Base-by-base conservation (phyloP, 345 rosid genomes). In the Bruguiera gymnorhiza region DNA sequence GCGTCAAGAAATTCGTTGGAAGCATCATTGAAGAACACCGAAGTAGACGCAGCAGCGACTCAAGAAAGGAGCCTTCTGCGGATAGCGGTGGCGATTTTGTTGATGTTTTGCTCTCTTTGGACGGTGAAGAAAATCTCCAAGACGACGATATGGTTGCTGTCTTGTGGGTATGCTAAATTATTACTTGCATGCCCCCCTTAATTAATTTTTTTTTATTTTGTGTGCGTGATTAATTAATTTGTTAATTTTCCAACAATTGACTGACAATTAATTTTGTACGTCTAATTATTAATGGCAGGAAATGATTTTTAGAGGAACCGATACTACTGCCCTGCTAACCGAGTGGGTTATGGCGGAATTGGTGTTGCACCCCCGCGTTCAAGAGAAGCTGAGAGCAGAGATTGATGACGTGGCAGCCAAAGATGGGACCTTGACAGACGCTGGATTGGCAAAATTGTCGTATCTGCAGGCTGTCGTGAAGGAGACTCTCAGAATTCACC, bases 271-370 rank as follows among this genome's bases (percentile, higher is more conserved):
- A 29, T n/a, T 52, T 63, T 27, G 18, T 46, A 68, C 3, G 15
- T 13, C 53, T 6, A 46, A 37, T 11, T 11, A 13, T 11, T 3
- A 43, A 43, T 43, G 18, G 52, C 79, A 93, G 97, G 98, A 93
- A 69, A 93, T 93, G 98, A 86, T 90, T 3, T 93, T 93, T 53
- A 77, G 98, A 75, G 98, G 98, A 26, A 93, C 97, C 18, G 98
- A 93, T 70, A 90, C 98, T 43, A 84, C 93, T 16, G 96, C 98
- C 16, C 70, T 93, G 61, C 24, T 93, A n/a, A 90, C 96, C 3
- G 98, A 93, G 89, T 93, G 98, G 98, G 75, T 83, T 31, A 82
- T 93, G 86, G 93, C 98, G 3, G 96, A 90, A 85, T 62, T 93
- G 79, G 85, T 90, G 34, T 63, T 93, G 63, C 80, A 90, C 79